Evolutionary conservation across 2,329 filamentous ascomycete genomes (phyloP).

Genomic region (Lecanoromycetidae sp.): DNA sequence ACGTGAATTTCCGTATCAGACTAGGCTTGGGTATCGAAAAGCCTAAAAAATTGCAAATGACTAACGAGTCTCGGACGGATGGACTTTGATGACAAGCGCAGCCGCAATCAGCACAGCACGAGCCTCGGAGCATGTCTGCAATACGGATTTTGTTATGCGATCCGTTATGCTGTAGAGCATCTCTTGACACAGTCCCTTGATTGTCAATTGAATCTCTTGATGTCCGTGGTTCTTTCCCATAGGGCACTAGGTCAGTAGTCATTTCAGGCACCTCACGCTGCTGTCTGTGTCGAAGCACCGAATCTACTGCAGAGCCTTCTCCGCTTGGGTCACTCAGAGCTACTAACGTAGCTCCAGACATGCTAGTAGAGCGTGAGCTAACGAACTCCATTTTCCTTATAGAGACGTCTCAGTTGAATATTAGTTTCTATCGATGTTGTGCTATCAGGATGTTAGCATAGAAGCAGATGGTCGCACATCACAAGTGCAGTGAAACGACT

Average conservation of each 20-base stretch:
- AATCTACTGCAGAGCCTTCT: no score
- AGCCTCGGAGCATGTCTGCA: background rate
- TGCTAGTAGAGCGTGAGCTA: no score
- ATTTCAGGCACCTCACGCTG: no score
- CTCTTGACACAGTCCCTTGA: no score
- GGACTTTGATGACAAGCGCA: background rate
- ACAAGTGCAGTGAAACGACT: background rate
- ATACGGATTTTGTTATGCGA: background rate
- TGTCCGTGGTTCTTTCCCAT: no score
- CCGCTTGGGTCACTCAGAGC: no score
- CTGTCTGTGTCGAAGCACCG: no score
- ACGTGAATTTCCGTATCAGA: background rate
- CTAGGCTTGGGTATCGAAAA: background rate
- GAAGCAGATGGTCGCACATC: background rate
- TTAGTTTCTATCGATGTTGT: background rate
- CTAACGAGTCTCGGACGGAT: background rate
- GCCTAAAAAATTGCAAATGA: background rate
- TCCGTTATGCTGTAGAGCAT: background rate
- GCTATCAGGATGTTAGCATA: background rate
- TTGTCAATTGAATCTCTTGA: no score
- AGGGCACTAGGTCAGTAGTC: no score
- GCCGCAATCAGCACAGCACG: background rate
- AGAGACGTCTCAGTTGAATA: no score
- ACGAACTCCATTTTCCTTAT: no score
- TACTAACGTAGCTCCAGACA: no score